Evolutionary conservation across 768 basidiomycete genomes (phyloP), one percentile per base, ranked within the genome.

Genomic region (Tubosaeta brunneosetosa): DNA sequence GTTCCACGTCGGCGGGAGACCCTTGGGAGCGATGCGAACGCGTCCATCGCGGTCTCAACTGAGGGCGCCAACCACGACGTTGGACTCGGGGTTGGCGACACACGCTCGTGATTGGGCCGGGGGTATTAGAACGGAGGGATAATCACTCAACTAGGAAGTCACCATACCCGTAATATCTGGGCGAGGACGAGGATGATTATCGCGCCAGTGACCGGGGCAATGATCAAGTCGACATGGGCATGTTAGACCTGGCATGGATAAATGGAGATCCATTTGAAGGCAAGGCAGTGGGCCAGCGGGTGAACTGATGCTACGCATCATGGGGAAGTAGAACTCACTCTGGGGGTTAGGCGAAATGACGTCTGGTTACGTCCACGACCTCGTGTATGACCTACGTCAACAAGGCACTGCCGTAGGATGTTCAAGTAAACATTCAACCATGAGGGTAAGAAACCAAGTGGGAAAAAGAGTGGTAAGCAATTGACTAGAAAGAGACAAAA

Each of bases 401-500:
- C n/a, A 4, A 12, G 36, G 16, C 36, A 5, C 6, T 37, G 36
- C 36, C 36, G 36, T 17, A 37, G 22, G 22, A 22, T 22, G 22
- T 22, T 22, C 22, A 3, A 22, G 22, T 22, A 22, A 22, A 22
- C 22, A 22, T 22, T 22, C 22, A 22, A 22, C 22, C 22, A 22
- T n/a, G 22, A 3, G 22, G 22, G 22, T 22, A 22, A 22, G 22
- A 22, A 27, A 10, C 13, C 12, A 31, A 29, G 14, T 3, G 38
- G 27, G 3, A 9, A 17, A 25, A 40, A 49, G 25, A 14, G 17
- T 14, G 10, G 13, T 26, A 27, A n/a, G 6, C 27, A 31, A 6
- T 7, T 12, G 3, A 7, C n/a, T 27, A n/a, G 13, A 22, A 29
- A n/a, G 25, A 17, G 22, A 16, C 16, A 66, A 74, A 64, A 51